Conservation (phyloP, 192 early-diverging fungal genomes). For the Dissophora globulifera region DNA sequence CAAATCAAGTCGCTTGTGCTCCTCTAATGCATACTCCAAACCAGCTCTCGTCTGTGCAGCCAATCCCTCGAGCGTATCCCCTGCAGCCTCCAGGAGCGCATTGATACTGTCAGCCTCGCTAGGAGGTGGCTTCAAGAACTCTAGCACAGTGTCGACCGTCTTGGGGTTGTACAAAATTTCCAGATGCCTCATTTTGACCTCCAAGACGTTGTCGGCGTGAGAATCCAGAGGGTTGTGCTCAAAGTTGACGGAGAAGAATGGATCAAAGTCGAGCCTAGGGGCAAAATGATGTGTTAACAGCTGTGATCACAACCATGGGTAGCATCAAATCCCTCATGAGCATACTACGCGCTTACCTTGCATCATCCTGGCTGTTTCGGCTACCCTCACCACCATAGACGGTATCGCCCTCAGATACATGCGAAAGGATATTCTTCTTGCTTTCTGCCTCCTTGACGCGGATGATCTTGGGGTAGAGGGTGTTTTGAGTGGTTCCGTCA, state of each 20-base stretch:
- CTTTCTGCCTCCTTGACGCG: slow-evolving; percentile 63
- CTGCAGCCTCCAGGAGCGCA: slow-evolving; percentile 75
- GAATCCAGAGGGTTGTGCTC: slow-evolving; percentile 92
- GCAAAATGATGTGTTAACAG: too few relatives aligned
- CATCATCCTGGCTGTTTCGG: not conserved
- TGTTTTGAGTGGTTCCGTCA: slow-evolving; percentile 69
- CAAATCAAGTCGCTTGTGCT: slow-evolving; percentile 91
- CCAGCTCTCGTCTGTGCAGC: slow-evolving; percentile 90
- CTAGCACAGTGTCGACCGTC: slow-evolving; percentile 75
- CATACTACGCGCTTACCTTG: slow-evolving; percentile 20
- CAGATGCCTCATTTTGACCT: slow-evolving; percentile 87
- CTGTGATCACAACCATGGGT: too few relatives aligned
- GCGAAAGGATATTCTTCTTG: slow-evolving; percentile 37
- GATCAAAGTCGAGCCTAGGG: slow-evolving; percentile 30
- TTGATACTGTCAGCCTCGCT: slow-evolving; percentile 80
- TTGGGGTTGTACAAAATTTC: slow-evolving; percentile 90
- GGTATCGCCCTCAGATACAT: slow-evolving; percentile 57
- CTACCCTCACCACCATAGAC: slow-evolving; percentile 43
- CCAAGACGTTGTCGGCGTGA: slow-evolving; percentile 86
- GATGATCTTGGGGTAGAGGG: slow-evolving; percentile 64
- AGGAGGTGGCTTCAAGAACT: slow-evolving; percentile 87
- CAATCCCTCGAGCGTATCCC: slow-evolving; percentile 86
- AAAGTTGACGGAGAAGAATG: slow-evolving; percentile 81
- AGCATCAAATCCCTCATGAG: too few relatives aligned
- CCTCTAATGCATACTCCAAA: slow-evolving; percentile 81